These are phyloP conservation scores for Turnera subulata DNA, from an alignment of 345 rosid species.

Conservation along the genomic window DNA sequence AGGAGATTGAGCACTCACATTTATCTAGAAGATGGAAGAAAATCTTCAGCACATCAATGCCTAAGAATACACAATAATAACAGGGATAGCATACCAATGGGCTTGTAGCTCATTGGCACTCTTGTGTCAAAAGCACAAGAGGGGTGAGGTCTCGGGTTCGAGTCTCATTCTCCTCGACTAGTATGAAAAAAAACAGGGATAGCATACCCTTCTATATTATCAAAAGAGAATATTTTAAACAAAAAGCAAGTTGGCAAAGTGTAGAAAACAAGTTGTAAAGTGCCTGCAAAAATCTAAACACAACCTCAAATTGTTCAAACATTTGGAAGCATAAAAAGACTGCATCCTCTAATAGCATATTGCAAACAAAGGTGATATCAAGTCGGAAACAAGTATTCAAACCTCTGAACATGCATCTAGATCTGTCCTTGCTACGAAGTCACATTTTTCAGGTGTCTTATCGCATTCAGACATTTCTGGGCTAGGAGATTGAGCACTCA, in stretches of 20 bases:
- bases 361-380: background rate
- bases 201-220: too few relatives aligned
- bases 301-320: background rate
- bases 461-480: background rate
- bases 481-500: background rate
- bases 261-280: too few relatives aligned
- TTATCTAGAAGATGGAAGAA: background rate
- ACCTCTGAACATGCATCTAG: slow-evolving; percentile 8
- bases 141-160: too few relatives aligned
- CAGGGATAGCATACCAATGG: too few relatives aligned
- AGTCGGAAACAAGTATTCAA: slow-evolving; percentile 6
- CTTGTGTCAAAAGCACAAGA: too few relatives aligned
- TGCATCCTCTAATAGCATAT: background rate
- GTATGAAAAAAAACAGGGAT: too few relatives aligned
- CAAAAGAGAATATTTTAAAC: too few relatives aligned
- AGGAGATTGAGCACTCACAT: background rate
- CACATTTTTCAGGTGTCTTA: background rate
- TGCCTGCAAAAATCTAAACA: background rate
- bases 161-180: too few relatives aligned
- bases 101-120: too few relatives aligned
- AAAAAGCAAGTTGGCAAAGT: too few relatives aligned
- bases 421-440: slow-evolving; percentile 7
- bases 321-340: background rate
- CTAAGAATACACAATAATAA: background rate
- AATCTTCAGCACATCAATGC: background rate